phyloP scores from a whole-genome alignment of 1,139 yeast genomes.

The Geotrichum restrictum region DNA sequence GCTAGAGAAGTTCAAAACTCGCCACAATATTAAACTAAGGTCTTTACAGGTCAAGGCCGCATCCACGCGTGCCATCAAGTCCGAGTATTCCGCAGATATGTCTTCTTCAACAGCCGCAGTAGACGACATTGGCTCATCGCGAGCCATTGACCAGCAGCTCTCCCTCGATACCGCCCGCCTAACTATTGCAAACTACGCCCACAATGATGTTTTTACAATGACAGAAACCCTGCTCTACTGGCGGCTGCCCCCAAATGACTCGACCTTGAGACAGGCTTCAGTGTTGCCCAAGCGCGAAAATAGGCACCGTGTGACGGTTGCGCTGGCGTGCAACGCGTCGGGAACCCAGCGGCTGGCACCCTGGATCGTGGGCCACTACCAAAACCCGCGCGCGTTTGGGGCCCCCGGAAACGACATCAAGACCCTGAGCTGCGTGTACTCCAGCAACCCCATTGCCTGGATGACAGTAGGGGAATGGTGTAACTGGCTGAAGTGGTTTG shows the following conservation, averaged over 20 bases:
- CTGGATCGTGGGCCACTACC: constrained; percentile 20
- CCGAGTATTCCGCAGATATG: neutral
- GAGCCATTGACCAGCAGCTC: neutral
- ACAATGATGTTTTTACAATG: constrained; percentile 19
- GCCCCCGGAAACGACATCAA: constrained; percentile 18
- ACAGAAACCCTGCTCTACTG: constrained; percentile 18
- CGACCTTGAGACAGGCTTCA: neutral
- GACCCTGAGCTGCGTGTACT: constrained; percentile 10
- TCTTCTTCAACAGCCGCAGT: neutral
- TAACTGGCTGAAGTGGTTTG: constrained; percentile 21
- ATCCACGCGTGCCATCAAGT: constrained; percentile 10
- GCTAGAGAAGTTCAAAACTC: constrained; percentile 22
- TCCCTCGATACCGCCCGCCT: neutral
- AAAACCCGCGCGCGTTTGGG: constrained; percentile 10
- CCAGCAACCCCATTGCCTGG: constrained; percentile 20
- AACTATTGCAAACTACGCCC: neutral
- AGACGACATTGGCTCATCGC: neutral
- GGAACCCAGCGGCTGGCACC: constrained; percentile 20
- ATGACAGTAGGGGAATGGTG: constrained; percentile 19
- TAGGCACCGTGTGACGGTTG: constrained; percentile 16
- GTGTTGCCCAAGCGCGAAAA: constrained; percentile 1
- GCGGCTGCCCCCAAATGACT: constrained; percentile 11
- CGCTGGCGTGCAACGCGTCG: constrained; percentile 19
- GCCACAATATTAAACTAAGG: constrained; percentile 19
- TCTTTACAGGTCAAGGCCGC: constrained; percentile 18